Evolutionary conservation across 2,329 filamentous ascomycete species (phyloP).

Genomic region (Penicillium hordei): DNA sequence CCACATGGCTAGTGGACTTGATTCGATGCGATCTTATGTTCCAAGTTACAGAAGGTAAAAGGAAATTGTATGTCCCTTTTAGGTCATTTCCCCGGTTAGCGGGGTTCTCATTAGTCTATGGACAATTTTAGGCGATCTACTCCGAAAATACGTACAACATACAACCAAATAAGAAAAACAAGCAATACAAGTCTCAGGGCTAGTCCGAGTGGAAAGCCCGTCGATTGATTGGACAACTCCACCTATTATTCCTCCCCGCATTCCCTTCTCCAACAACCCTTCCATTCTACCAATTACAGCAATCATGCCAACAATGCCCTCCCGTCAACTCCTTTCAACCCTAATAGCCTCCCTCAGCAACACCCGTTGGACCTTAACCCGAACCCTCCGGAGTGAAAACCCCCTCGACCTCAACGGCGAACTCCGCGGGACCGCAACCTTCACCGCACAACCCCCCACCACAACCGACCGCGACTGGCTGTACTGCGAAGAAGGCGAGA

Average conservation of each 20-base stretch:
- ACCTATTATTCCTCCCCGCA: neutral
- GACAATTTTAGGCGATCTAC: neutral
- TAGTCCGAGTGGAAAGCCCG: neutral
- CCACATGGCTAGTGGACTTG: neutral
- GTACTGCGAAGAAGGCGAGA: conserved; percentile 46
- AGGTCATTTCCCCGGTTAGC: neutral
- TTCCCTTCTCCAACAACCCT: neutral
- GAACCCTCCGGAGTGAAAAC: conserved; percentile 44
- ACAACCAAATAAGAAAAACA: neutral
- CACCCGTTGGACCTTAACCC: conserved; percentile 38
- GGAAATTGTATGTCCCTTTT: neutral
- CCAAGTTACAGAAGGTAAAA: neutral
- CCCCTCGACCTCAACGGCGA: conserved; percentile 43
- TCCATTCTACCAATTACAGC: neutral
- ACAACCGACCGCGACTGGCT: conserved; percentile 34
- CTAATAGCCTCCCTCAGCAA: conserved; percentile 34
- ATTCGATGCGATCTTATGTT: neutral
- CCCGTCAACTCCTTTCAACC: conserved; percentile 20
- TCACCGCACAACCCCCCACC: conserved; percentile 29
- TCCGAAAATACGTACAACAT: no score
- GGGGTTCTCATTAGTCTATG: neutral
- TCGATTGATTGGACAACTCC: neutral
- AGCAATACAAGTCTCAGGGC: neutral
- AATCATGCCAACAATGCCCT: conserved; percentile 13
- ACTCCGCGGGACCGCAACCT: conserved; percentile 42